Conservation (phyloP, 371 early-diverging fungal genomes). For the Mucor mucedo region DNA sequence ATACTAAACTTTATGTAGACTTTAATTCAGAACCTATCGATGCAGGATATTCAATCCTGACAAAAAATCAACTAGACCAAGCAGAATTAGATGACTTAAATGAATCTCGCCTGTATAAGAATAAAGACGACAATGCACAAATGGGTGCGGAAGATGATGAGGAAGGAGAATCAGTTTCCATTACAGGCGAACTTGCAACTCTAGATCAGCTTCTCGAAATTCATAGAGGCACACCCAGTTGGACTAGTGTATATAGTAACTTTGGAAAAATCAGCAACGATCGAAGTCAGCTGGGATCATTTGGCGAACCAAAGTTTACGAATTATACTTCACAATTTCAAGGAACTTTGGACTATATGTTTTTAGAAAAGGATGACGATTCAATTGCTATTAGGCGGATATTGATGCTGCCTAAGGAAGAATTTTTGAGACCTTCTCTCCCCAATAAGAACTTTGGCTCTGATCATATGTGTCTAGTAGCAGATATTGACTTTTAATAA, state of each 20-base stretch:
- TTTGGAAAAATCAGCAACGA: slow-evolving; percentile 26
- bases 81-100: slow-evolving; percentile 30
- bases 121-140: slow-evolving; percentile 7
- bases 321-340: slow-evolving; percentile 58
- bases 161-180: background rate
- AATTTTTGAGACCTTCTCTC: slow-evolving; percentile 50
- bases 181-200: slow-evolving; percentile 9
- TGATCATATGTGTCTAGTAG: slow-evolving; percentile 60
- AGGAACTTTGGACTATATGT: slow-evolving; percentile 62
- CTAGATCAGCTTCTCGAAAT: slow-evolving; percentile 29
- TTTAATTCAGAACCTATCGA: slow-evolving; percentile 63
- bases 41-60: slow-evolving; percentile 44
- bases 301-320: slow-evolving; percentile 60
- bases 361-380: slow-evolving; percentile 29
- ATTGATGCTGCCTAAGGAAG: slow-evolving; percentile 36
- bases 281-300: slow-evolving; percentile 8
- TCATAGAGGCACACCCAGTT: slow-evolving; percentile 30
- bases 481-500: slow-evolving; percentile 30
- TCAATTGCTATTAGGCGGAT: slow-evolving; percentile 31
- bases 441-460: slow-evolving; percentile 63
- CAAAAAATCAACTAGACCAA: slow-evolving; percentile 16
- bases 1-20: slow-evolving; percentile 29
- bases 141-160: slow-evolving; percentile 20
- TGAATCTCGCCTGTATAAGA: slow-evolving; percentile 21
- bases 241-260: slow-evolving; percentile 42